These are phyloP conservation scores for Verticillium longisporum DNA, from an alignment of 2,329 filamentous ascomycete genomes.

Conservation along the genomic window DNA sequence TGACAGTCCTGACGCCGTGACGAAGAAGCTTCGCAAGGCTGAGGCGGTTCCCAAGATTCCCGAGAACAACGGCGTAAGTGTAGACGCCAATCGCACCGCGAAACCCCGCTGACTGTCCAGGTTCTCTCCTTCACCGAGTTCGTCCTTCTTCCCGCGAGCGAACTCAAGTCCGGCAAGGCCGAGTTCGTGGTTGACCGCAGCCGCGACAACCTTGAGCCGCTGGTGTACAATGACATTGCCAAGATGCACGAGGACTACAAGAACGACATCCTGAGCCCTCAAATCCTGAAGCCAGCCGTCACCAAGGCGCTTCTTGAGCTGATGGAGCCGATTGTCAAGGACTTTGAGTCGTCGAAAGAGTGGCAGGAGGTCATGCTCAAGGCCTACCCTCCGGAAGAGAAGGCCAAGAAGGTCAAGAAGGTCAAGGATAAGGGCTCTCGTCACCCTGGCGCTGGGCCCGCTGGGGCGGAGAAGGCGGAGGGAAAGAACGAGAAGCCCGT, in stretches of 20 bases:
- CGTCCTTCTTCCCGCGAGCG: conserved; percentile 72
- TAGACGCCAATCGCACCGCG: not conserved
- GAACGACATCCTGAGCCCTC: conserved; percentile 75
- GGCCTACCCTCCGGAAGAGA: conserved; percentile 71
- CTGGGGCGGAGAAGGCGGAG: not conserved
- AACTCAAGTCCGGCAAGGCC: conserved; percentile 48
- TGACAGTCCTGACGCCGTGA: conserved; percentile 65
- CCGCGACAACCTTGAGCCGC: conserved; percentile 60
- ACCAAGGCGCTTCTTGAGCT: conserved; percentile 66
- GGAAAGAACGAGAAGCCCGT: not conserved
- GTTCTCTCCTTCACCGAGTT: conserved; percentile 74
- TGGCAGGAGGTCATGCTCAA: conserved; percentile 70
- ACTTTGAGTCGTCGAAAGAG: conserved; percentile 62
- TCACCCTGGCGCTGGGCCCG: conserved; percentile 40
- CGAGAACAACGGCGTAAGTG: conserved; percentile 71
- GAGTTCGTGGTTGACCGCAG: conserved; percentile 63
- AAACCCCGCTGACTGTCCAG: not conserved
- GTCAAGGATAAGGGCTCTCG: conserved; percentile 67
- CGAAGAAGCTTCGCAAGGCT: conserved; percentile 82
- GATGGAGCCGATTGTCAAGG: conserved; percentile 68
- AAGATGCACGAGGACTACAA: conserved; percentile 74
- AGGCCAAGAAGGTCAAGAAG: conserved; percentile 70
- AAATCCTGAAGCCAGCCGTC: conserved; percentile 78
- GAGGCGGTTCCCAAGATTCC: conserved; percentile 67
- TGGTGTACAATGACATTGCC: conserved; percentile 72